Base-by-base conservation (phyloP, 75 land plant species). In the Sequoia sempervirens region DNA sequence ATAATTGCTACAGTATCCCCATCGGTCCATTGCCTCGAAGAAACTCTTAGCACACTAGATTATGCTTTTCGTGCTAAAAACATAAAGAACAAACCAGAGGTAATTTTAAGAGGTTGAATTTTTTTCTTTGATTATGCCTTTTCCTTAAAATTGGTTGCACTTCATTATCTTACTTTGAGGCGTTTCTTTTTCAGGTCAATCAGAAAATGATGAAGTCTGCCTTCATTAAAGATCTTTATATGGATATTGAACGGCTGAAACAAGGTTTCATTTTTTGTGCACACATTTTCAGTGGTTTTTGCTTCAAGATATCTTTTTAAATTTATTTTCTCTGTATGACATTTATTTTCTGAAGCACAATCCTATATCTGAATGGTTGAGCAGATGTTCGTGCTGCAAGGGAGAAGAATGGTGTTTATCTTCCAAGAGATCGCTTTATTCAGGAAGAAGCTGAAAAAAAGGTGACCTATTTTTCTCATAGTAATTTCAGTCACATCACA, bases 171-270 rank as follows among this genome's bases (percentile, higher is more conserved):
- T 80, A 75, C 76, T 17, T n/a, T 56, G 17, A 50, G 15, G 36
- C 11, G n/a, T 56, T 81, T 36, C 70, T 40, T 11, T 79, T 81
- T 41, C 91, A 96, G 99, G 86, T 95, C n/a, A 97, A 97, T 85
- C 99, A 97, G 75, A 97, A 97, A 90, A 95, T 93, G 92, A 91
- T 95, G 96, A 97, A 97, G 87, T 92, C 98, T 81, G 95, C 98
- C n/a, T 52, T 97, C 43, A 93, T 97, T 34, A 97, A 97, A 85
- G 99, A 97, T 85, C 90, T 95, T 41, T 94, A 97, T 79, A 82
- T 85, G 66, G 99, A 97, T 84, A 97, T 97, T 83, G 99, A 97
- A 28, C 85, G 92, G 66, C 90, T 97, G 28, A 95, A 97, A 85
- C 91, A 91, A 93, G 99, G 99, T 95, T 52, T 45, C 50, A 45